Base-by-base conservation (phyloP, 345 rosid genomes). In the Camelina laxa region DNA sequence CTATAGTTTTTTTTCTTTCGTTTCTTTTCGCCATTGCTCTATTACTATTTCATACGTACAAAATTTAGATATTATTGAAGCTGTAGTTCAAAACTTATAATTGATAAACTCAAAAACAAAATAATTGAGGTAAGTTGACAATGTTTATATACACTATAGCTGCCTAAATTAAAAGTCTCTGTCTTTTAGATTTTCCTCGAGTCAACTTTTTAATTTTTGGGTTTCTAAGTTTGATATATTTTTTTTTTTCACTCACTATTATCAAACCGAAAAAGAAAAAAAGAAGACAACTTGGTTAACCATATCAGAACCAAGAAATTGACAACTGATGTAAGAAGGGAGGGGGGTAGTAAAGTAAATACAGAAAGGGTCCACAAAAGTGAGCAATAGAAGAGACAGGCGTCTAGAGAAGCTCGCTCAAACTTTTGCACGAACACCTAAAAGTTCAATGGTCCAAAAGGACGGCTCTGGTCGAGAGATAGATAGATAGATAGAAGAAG, bases 361-460 rank as follows among this genome's bases (percentile, higher is more conserved):
- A 0, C 0, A 0, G 2, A 35, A 20, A 1, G 24, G 69, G 79
- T 60, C 79, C 74, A 75, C 70, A 60, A 62, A 35, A 74, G 58
- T n/a, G 49, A 65, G 31, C 33, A 61, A 30, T 13, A 12, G 60
- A 70, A 76, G 80, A 70, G 75, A 76, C 53, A 76, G 41, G 67
- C 56, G 71, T 76, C 80, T 78, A 72, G 81, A 78, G 81, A 78
- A 78, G 45, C 73, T 72, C 81, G 76, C 77, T 65, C 38, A 42
- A 59, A 78, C 73, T 78, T 77, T 78, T 72, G 77, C 77, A 67
- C 81, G 74, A 72, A 72, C 81, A 78, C 65, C 77, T 78, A 78
- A 78, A 78, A 67, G 77, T 72, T 53, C 77, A 78, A 78, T 65
- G 77, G 77, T 72, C 81, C 39, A 78, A 78, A 78, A 53, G 65